Evolutionary conservation across 2,329 filamentous ascomycete species (phyloP), one percentile per base, ranked within the genome.

Genomic region (Fusarium burgessii): DNA sequence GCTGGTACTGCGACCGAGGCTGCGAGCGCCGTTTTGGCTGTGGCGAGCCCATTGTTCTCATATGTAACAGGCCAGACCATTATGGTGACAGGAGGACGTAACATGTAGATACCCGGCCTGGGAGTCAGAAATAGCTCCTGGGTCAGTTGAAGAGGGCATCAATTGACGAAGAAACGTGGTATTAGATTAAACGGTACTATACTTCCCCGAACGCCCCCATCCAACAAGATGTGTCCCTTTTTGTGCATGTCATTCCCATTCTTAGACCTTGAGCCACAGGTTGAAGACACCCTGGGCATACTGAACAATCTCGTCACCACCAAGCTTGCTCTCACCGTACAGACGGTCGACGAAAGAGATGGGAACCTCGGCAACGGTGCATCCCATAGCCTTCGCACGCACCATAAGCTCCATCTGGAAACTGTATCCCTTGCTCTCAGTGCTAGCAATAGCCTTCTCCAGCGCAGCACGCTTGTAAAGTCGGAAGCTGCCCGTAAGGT

Each of bases 371-470:
- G 93, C 93, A 35, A 99, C 95, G 40, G 91, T 93, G 84, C 90
- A 97, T 2, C 96, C 95, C 93, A 98, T 95, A 18, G 92, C 93
- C 89, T 98, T 98, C 36, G 96, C 96, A 68, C 95, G 88, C 12
- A 98, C 95, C 91, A 98, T 98, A 90, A 99, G 92, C 87, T 98
- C 95, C 96, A 99, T 99, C 89, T 99, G 96, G 87, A 99, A 99
- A 42, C 93, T 95, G 82, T 98, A 99, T 5, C 96, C 96, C 85
- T 98, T 97, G 80, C 93, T 96, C 87, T 98, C 92, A 12, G 94
- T 98, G 82, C 89, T 93, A 78, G 88, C 86, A 77, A 99, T 98
- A 63, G 97, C 94, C 86, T 93, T 95, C 81, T 97, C 89, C 78
- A 99, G 83, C 68, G 97, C 93, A 66, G 86, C 85, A 84, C 92